Conservation (phyloP, 345 rosid genomes). For the Gynandropsis gynandra region DNA sequence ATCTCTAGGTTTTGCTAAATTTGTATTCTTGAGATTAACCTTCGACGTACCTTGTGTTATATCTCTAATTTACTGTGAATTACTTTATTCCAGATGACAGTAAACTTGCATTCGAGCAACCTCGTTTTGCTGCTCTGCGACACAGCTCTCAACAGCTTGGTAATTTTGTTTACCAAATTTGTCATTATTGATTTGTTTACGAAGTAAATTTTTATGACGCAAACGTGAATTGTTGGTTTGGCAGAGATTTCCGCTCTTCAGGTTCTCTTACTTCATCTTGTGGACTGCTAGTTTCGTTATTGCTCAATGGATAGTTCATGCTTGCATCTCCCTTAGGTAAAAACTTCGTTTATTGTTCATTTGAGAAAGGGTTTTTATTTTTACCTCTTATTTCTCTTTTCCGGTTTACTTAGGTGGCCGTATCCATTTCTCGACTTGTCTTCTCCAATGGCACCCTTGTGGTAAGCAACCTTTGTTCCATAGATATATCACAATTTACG, state of each 20-base stretch:
- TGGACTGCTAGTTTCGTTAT: constrained; percentile 53
- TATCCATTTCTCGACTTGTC: constrained; percentile 63
- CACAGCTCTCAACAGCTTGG: constrained; percentile 53
- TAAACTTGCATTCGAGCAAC: constrained; percentile 57
- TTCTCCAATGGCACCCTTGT: constrained; percentile 45
- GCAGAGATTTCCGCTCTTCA: constrained; percentile 62
- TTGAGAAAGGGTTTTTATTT: constrained; percentile 2
- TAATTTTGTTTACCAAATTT: constrained; percentile 16
- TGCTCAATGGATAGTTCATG: constrained; percentile 58
- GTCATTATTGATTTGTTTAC: neutral
- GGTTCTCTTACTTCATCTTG: constrained; percentile 53
- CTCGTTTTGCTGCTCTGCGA: constrained; percentile 50
- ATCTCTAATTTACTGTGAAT: neutral
- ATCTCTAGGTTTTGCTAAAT: no score
- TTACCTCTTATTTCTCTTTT: constrained; percentile 4
- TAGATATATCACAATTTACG: constrained; percentile 12
- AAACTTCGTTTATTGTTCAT: neutral
- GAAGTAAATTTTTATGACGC: neutral
- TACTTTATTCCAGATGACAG: constrained; percentile 43
- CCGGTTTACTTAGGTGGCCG: constrained; percentile 50
- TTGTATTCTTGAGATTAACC: neutral
- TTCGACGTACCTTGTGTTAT: no score
- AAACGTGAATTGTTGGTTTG: constrained; percentile 18
- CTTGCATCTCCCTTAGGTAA: constrained; percentile 40
- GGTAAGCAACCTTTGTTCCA: constrained; percentile 32